Evolutionary conservation across 495 filamentous ascomycete species (phyloP), one percentile per base, ranked within the genome.

Genomic region (Aspergillus homomorphus): DNA sequence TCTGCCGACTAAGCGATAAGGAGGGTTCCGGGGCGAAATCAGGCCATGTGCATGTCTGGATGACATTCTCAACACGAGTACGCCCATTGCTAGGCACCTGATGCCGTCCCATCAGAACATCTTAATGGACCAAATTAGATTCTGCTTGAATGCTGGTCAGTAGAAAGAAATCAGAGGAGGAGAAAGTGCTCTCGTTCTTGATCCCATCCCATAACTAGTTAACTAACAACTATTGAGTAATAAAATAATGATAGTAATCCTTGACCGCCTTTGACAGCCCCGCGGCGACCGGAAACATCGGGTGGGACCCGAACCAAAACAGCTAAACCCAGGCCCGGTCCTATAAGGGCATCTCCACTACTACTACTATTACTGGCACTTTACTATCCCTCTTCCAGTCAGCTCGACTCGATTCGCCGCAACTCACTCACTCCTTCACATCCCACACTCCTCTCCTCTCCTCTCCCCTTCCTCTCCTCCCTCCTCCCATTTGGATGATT

Each of bases 201-300:
- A n/a, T n/a, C n/a, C n/a, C n/a, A n/a, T n/a, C n/a, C n/a, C n/a
- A n/a, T n/a, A n/a, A n/a, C n/a, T n/a, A n/a, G n/a, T n/a, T n/a
- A n/a, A n/a, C n/a, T n/a, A n/a, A n/a, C n/a, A n/a, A n/a, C n/a
- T n/a, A n/a, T n/a, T n/a, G n/a, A 22, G 19, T 23, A 21, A 21
- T 1, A 2, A 22, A 21, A 21, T 21, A 21, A 21, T 19, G 15
- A 4, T 46, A 3, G 1, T 4, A 18, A 14, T 8, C 2, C 20
- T 6, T 12, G 46, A 24, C 46, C 46, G 21, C 22, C 46, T 7
- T 50, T 50, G 33, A 38, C 28, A 26, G 54, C 63, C 63, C 63
- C 57, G 63, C 63, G 57, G 51, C 57, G 26, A n/a, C n/a, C n/a
- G n/a, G n/a, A 62, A 61, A 56, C 51, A 20, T 57, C 46, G 52